Evolutionary conservation across 2,329 filamentous ascomycete genomes (phyloP), one percentile per base, ranked within the genome.

Genomic region (Achaetomium macrosporum): DNA sequence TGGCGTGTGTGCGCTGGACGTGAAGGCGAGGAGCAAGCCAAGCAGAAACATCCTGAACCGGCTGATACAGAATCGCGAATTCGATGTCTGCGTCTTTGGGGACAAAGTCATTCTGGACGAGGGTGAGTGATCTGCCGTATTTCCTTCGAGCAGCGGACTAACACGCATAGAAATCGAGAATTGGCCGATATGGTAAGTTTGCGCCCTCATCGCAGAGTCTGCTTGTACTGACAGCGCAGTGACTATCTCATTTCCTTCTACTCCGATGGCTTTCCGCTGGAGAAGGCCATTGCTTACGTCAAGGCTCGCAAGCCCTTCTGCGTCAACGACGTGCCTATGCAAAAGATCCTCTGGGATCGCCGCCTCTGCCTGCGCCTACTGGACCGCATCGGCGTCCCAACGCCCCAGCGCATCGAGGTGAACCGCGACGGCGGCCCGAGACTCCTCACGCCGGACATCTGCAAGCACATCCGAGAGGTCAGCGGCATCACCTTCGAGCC

Each of bases 71-170:
- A 91, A 95, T 60, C 83, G 85, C 46, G 92, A 97, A 63, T 97
- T 99, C 65, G 92, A 99, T 64, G 91, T 97, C 20, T 86, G 95
- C 57, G 92, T 99, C 12, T 99, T 99, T 73, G 95, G 93, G 44
- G 93, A 99, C 74, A 99, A 99, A 72, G 92, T 96, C 41, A 99
- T 99, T 61, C 77, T 99, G 35, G 93, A 99, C 65, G 93, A 99
- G 79, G 80, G 81, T 82, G 62, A 61, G 76, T 66, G 19, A 12
- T n/a, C 37, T 29, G 29, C 20, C 20, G 6, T 3, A 25, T 16
- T 39, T 40, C 44, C 30, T 39, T 48, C 3, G 25, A 33, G 4
- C 37, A 33, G 10, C 36, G 7, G 50, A 15, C 63, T 63, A 48
- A 63, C 57, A 8, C 29, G 17, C 1, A 25, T 54, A 83, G 88